Evolutionary conservation across 2,329 filamentous ascomycete species (phyloP), one percentile per base, ranked within the genome.

Genomic region (Pyrenophora graminea): DNA sequence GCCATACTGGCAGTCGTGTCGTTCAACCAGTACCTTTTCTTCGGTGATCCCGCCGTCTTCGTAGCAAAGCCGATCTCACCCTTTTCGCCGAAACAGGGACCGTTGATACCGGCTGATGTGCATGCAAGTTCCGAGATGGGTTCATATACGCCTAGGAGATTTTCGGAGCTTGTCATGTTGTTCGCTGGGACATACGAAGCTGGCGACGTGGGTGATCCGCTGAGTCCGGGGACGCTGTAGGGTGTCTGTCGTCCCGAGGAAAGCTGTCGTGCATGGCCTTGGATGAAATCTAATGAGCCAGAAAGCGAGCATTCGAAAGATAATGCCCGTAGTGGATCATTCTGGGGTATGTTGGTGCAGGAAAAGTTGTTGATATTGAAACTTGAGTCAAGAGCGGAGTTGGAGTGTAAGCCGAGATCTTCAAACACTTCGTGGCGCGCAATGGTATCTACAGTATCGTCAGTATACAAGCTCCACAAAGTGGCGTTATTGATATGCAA

Each of bases 321-420:
- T 6, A 61, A 31, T 5, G 55, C 50, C 3, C 61, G 59, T 2
- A 54, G 39, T 3, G 59, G 53, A 12, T 64, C 55, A 31, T 55
- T 36, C 7, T 41, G 23, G 12, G 48, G 27, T 10, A 66, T 48
- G 4, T 36, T 40, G 3, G 36, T 15, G 30, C 56, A 58, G 2
- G 49, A 6, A 41, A 72, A 70, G 39, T 70, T 65, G 23, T 45
- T 54, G n/a, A 65, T 32, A 37, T 66, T 56, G 58, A 71, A 71
- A 47, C 66, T 71, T 9, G 51, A 42, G 34, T 72, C 69, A 6
- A 72, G 34, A 15, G 48, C 32, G 13, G 62, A 53, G n/a, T 57
- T 42, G 6, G 55, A 27, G 17, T 60, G 45, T 7, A 73, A 41
- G 1, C 70, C 70, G 3, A 73, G 63, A 50, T 74, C 71, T 56